Evolutionary conservation across 2,329 filamentous ascomycete genomes (phyloP), one percentile per base, ranked within the genome.

Genomic region (Colletotrichum acutatum): DNA sequence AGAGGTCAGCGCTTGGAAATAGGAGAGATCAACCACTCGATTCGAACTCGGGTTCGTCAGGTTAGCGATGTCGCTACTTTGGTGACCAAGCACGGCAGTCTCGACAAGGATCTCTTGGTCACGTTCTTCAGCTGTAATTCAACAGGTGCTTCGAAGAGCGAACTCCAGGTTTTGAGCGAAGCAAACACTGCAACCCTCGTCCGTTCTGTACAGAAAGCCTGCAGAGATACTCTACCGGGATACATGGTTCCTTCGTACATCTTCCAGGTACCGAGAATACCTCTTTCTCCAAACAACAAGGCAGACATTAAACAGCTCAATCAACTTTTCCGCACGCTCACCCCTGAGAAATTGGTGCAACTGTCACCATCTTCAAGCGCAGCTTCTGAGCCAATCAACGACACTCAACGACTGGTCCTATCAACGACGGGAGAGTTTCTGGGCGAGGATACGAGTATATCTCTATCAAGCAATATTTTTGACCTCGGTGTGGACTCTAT

Each of bases 221-320:
- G 95, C 76, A 88, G 89, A 42, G 84, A 89, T 2, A 90, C 86
- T 26, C 87, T 98, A 3, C 94, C 95, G 0, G 89, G 88, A 0
- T 98, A 98, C 80, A 98, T 98, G 95, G 90, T 98, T 2, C 96
- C 95, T 0, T 95, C 94, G 0, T 94, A 97, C 78, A 91, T 97
- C 71, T 84, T 98, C 28, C 89, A 89, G 4, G 83, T 98, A 8
- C 88, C 91, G 0, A 87, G 84, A 8, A 91, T 98, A 66, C 95
- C 95, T 0, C 85, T 98, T 0, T 97, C 94, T 1, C 85, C 93
- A 7, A 98, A 98, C 80, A 98, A 98, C 82, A 98, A 98, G 79
- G 92, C 93, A 0, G 95, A 98, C 77, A 86, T 88, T 7, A 96
- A 93, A 78, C 85, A 87, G 46, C 83, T 98, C 3, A 92, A 89